A percentile compares a stretch with the other conserved stretches of the same genome.
These are phyloP conservation scores for Fusarium udum DNA, from an alignment of 2,329 filamentous ascomycete species.

Conservation along the genomic window DNA sequence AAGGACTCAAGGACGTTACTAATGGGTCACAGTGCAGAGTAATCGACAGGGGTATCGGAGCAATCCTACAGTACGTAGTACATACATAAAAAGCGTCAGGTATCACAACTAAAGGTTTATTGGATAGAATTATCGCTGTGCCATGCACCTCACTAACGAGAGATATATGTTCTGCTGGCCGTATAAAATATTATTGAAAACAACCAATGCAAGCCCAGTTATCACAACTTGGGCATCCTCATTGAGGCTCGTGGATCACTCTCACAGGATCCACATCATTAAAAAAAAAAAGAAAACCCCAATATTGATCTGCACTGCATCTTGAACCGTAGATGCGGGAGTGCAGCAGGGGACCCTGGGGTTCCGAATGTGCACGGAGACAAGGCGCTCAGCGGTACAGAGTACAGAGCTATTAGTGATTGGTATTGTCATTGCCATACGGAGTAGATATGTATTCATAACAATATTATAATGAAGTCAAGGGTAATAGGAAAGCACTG, in stretches of 20 bases:
- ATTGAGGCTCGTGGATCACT: constrained; percentile 5
- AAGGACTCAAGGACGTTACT: constrained; percentile 10
- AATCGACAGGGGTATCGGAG: constrained; percentile 36
- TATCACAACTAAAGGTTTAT: constrained; percentile 4
- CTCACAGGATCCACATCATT: constrained; percentile 6
- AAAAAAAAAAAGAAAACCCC: constrained; percentile 14
- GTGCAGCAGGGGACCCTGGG: constrained; percentile 25
- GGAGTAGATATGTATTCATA: neutral
- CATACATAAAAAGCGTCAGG: constrained; percentile 2
- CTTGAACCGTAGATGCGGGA: constrained; percentile 30
- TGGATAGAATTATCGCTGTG: neutral
- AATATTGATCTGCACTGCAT: constrained; percentile 32
- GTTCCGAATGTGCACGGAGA: constrained; percentile 11
- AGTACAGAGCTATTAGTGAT: constrained; percentile 3
- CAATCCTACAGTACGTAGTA: constrained; percentile 8
- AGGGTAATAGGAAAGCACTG: constrained; percentile 4
- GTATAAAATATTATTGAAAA: neutral
- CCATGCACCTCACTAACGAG: neutral
- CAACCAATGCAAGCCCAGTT: neutral
- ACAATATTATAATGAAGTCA: neutral
- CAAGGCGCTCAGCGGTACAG: neutral
- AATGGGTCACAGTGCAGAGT: constrained; percentile 25
- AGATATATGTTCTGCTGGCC: neutral
- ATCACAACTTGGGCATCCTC: neutral
- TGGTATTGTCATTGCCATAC: neutral